These are phyloP conservation scores for Lobosporangium transversale DNA, from an alignment of 192 early-diverging fungal species.

Conservation along the genomic window DNA sequence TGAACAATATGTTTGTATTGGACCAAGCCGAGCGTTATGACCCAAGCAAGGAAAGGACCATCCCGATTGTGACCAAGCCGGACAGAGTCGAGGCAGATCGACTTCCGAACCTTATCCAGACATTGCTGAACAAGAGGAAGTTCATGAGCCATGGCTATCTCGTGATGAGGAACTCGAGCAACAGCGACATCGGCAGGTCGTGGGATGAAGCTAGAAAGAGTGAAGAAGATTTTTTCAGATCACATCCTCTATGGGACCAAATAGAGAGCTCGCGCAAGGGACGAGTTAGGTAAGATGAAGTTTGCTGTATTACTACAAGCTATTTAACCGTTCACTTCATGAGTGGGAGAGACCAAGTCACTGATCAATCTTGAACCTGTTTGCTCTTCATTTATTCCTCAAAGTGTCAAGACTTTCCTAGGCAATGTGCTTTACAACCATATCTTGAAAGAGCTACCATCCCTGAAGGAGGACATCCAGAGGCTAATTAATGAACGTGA, in stretches of 20 bases:
- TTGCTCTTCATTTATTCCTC: no score
- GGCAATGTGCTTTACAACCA: conserved; percentile 19
- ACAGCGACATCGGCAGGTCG: conserved; percentile 12
- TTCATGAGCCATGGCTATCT: conserved; percentile 28
- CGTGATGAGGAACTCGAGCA: conserved; percentile 19
- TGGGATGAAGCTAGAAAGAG: conserved; percentile 15
- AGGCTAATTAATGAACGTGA: conserved; percentile 1
- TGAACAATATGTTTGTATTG: conserved; percentile 27
- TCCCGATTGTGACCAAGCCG: conserved; percentile 41
- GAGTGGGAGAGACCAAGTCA: no score
- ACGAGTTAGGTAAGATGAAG: no score
- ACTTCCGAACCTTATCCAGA: conserved; percentile 12
- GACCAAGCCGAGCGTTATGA: conserved; percentile 28
- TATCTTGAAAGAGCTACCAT: conserved; percentile 37
- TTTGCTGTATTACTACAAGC: no score
- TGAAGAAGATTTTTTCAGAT: conserved; percentile 33
- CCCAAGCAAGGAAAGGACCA: conserved; percentile 16
- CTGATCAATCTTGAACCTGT: no score
- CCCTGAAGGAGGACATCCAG: conserved; percentile 16
- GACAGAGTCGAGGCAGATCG: conserved; percentile 30
- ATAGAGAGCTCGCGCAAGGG: conserved; percentile 21
- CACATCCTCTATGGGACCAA: conserved; percentile 10
- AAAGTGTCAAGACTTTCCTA: conserved; percentile 21
- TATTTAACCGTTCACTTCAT: no score
- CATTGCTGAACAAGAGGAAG: conserved; percentile 28